These are phyloP conservation scores for Blastobotrys chiropterorum DNA, from an alignment of 805 yeast species.

Conservation along the genomic window DNA sequence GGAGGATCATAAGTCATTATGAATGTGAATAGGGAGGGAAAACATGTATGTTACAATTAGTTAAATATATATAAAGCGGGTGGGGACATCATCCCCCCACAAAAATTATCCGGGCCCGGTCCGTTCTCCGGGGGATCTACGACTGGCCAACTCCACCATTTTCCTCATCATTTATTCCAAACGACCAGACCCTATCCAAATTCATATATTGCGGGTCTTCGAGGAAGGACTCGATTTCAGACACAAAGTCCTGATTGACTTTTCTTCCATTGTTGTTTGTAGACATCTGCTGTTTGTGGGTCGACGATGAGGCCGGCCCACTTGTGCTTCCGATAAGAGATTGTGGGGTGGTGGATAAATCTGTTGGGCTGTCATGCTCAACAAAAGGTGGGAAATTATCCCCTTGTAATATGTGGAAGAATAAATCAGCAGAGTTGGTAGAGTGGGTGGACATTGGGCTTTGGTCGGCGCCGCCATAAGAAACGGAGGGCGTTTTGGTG, in stretches of 20 bases:
- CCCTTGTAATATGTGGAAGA: neutral
- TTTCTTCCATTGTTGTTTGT: neutral
- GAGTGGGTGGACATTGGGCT: neutral
- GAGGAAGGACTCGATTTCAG: slow-evolving; percentile 1
- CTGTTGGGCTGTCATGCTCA: neutral
- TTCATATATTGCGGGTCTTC: neutral
- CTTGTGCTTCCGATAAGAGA: neutral
- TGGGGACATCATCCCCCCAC: neutral
- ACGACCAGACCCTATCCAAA: slow-evolving; percentile 2
- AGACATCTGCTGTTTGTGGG: neutral
- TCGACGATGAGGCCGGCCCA: no score
- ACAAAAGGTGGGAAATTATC: neutral
- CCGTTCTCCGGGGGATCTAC: neutral
- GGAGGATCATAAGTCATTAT: slow-evolving; percentile 4
- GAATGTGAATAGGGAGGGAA: no score
- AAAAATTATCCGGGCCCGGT: neutral
- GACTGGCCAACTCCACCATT: neutral
- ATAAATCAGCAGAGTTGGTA: neutral
- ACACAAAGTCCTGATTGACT: neutral
- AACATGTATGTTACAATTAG: no score
- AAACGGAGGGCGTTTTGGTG: no score
- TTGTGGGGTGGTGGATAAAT: neutral
- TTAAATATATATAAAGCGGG: neutral
- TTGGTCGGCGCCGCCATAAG: neutral
- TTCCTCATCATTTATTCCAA: neutral